Evolutionary conservation across 1,284 basidiomycete species (phyloP), one percentile per base, ranked within the genome.

Genomic region (Flammula alnicola): DNA sequence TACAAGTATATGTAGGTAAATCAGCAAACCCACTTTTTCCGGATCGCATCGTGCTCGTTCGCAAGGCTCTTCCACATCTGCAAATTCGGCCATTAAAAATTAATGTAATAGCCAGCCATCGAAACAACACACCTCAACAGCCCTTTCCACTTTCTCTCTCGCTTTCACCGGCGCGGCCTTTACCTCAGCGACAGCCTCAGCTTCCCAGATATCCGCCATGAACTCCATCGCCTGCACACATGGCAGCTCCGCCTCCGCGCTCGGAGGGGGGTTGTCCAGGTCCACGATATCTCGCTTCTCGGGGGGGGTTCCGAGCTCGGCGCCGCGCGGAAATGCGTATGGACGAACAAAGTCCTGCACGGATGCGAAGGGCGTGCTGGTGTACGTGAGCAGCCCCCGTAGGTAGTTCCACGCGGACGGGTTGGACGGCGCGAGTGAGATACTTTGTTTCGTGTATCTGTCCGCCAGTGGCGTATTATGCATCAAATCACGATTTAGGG

Each of bases 351-450:
- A 92, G 0, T 78, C 64, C 10, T 73, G 62, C 32, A 90, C 65
- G 0, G 67, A 68, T 0, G 80, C 70, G 57, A 86, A 86, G 0
- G 90, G 81, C 3, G 78, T 74, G 26, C 78, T 66, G 56, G 78
- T 77, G 63, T 77, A 65, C 49, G 88, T 77, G 12, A 93, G 77
- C 8, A 88, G 64, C 8, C 88, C 95, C 54, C 94, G 83, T 8
- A 97, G 77, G 66, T 96, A 98, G 67, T 96, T 96, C 95, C 95
- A 97, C 0, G 92, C 91, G 0, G 92, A 94, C 0, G 86, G 79
- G 60, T 98, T 98, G 68, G 95, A 95, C 2, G 95, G 93, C 9
- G 91, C 91, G 8, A 86, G 70, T n/a, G 90, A 81, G 49, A 97
- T 90, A 65, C 87, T 86, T 54, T 85, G 75, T 65, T 95, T 89